Percentiles rank a stretch among this genome's conserved stretches.
Conservation (phyloP, 495 filamentous ascomycete species). For the Neurospora discreta region DNA sequence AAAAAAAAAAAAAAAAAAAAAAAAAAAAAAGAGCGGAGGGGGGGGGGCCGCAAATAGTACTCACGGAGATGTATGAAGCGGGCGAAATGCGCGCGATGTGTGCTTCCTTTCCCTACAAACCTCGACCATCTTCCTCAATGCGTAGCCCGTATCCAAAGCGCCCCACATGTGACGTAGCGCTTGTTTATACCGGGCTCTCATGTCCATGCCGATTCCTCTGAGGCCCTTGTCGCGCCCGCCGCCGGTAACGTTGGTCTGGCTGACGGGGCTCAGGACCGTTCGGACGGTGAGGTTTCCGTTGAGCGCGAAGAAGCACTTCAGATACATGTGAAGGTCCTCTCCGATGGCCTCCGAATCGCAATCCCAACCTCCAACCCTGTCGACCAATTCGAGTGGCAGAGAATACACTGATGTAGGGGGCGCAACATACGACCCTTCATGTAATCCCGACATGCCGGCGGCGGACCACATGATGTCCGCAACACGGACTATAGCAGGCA, state of each 20-base stretch:
- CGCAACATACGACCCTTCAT: slow-evolving; percentile 44
- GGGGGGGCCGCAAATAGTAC: too few species aligned
- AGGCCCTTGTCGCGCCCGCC: slow-evolving; percentile 36
- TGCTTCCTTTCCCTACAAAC: slow-evolving; percentile 40
- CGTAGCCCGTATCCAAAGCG: slow-evolving; percentile 53
- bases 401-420: slow-evolving; percentile 65
- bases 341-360: slow-evolving; percentile 56
- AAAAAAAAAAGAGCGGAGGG: too few species aligned
- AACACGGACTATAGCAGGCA: slow-evolving; percentile 54
- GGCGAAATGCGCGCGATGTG: slow-evolving; percentile 37
- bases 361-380: slow-evolving; percentile 56
- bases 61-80: slow-evolving; percentile 37
- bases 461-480: slow-evolving; percentile 58
- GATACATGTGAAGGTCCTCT: slow-evolving; percentile 64
- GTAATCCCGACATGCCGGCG: slow-evolving; percentile 55
- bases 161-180: slow-evolving; percentile 65
- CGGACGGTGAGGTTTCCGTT: slow-evolving; percentile 47
- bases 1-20: too few species aligned
- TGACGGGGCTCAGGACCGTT: slow-evolving; percentile 49
- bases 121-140: slow-evolving; percentile 36
- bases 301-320: slow-evolving; percentile 63
- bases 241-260: slow-evolving; percentile 55
- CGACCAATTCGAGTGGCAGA: slow-evolving; percentile 47
- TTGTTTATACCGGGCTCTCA: slow-evolving; percentile 52
- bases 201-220: slow-evolving; percentile 39